Conservation (phyloP, 2,329 filamentous ascomycete species). For the Exophiala sp. region DNA sequence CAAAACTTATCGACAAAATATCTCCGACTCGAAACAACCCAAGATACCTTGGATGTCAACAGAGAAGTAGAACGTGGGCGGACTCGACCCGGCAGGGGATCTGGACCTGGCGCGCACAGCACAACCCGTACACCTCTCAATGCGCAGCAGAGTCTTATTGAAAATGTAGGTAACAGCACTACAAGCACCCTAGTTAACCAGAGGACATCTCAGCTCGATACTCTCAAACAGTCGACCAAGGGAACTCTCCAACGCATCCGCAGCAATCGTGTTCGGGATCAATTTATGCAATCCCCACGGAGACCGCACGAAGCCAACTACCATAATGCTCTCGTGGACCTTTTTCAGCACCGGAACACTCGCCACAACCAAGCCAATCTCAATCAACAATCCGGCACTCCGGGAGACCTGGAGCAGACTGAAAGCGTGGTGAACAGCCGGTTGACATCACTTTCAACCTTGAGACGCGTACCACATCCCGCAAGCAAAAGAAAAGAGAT, state of each 20-base stretch:
- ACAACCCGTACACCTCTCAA: background rate
- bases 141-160: background rate
- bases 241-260: constrained; percentile 16
- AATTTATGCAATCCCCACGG: background rate
- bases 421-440: no score
- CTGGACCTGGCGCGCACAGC: background rate
- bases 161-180: background rate
- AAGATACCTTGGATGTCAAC: constrained; percentile 56
- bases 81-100: constrained; percentile 7
- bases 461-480: constrained; percentile 6
- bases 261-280: background rate
- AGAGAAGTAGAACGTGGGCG: constrained; percentile 50
- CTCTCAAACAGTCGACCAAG: constrained; percentile 14
- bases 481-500: background rate
- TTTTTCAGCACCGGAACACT: constrained; percentile 3
- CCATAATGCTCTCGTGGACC: constrained; percentile 5
- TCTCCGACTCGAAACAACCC: constrained; percentile 49
- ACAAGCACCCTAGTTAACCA: background rate
- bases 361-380: no score
- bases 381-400: no score
- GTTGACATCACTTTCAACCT: background rate
- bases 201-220: constrained; percentile 6
- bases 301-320: background rate
- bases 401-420: no score
- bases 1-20: constrained; percentile 50